Percentiles rank a stretch among this genome's conserved stretches.
phyloP scores from a whole-genome alignment of 176 grass and related monocot species.

The Zea luxurians region DNA sequence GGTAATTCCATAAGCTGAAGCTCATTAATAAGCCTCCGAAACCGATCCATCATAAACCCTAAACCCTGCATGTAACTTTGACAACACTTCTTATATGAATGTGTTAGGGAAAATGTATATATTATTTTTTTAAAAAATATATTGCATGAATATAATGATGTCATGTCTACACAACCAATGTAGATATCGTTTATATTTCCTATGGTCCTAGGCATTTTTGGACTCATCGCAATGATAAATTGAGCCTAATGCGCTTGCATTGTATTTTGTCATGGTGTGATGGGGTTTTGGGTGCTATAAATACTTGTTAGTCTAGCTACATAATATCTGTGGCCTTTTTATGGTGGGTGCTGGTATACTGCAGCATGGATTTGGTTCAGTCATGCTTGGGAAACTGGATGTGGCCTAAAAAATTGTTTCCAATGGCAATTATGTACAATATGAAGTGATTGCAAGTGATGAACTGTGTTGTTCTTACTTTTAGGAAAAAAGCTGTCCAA shows the following conservation, averaged over 20 bases:
- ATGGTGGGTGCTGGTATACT: neutral
- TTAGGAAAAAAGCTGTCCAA: constrained; percentile 20
- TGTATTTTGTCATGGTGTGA: neutral
- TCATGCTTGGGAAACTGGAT: constrained; percentile 16
- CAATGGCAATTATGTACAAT: constrained; percentile 7
- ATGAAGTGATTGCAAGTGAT: constrained; percentile 12
- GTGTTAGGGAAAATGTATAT: neutral
- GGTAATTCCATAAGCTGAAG: too few species aligned
- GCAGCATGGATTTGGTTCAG: neutral
- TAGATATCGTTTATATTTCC: neutral
- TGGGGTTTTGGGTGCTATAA: neutral
- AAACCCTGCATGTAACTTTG: neutral
- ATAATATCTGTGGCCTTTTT: neutral
- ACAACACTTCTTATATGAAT: neutral
- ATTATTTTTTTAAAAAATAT: neutral
- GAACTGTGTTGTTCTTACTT: neutral
- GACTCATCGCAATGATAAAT: neutral
- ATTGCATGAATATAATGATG: neutral
- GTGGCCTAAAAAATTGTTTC: neutral
- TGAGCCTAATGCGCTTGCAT: neutral
- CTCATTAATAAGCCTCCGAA: too few species aligned
- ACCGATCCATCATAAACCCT: too few species aligned
- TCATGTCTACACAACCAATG: neutral
- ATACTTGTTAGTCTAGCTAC: neutral
- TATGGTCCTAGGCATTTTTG: neutral